Evolutionary conservation across 2,329 filamentous ascomycete genomes (phyloP), one percentile per base, ranked within the genome.

Genomic region (Colletotrichum musae): DNA sequence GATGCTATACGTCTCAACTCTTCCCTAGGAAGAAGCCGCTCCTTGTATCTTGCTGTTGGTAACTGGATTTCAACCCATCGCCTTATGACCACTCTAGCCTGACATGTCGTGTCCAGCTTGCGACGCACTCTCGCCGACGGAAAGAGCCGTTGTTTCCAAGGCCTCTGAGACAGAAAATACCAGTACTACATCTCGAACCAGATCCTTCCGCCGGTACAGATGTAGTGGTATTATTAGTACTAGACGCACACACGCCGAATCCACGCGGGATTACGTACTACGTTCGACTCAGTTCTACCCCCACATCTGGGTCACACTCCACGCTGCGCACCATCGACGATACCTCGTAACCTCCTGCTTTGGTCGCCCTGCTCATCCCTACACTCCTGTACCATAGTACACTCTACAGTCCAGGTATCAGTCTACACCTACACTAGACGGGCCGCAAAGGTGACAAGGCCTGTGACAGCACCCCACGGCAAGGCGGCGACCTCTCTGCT

Each of bases 281-380:
- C 15, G 24, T 57, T 68, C 59, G 45, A 64, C 64, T 68, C 59
- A 58, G 60, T 21, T 50, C 21, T n/a, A 60, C 59, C 64, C 64
- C 59, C 64, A 64, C 64, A 57, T 47, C 52, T 45, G 24, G 52
- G 52, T 39, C 47, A 64, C 60, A 41, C 53, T 43, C 54, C 53
- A 26, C 53, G 28, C 21, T 21, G n/a, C 32, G 18, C 32, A 10
- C 32, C 32, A 36, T 28, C 21, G 45, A 28, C 45, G 24, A 51
- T 57, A 58, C 52, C 21, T 36, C 28, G 7, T 32, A 7, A 58
- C 52, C 21, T 36, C 28, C 28, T 32, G 2, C 32, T 36, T 36
- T 36, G 32, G 9, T 62, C 28, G 41, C 58, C 41, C 28, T 32
- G 41, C 41, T 41, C 39, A 48, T 32, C 56, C 56, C 41, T 36